Percentiles rank a stretch among this genome's conserved stretches.
phyloP scores from a whole-genome alignment of 2,329 filamentous ascomycete species.

The Colletotrichum viniferum region DNA sequence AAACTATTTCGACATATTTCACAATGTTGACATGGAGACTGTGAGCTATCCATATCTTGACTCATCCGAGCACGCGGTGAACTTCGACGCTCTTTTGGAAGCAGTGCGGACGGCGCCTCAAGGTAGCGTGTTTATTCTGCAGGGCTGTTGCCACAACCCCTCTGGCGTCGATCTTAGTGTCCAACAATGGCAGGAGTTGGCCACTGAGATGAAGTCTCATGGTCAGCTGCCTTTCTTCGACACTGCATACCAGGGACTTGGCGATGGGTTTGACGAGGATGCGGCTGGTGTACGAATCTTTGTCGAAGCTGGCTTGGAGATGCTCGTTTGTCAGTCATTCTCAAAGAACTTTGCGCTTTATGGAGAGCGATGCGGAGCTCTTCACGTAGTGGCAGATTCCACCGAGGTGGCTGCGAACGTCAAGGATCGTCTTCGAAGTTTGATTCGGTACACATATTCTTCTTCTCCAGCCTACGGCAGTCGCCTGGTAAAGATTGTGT shows the following conservation, averaged over 20 bases:
- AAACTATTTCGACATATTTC: constrained; percentile 36
- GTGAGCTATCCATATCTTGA: constrained; percentile 35
- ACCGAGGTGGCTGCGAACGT: neutral
- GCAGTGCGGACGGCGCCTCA: constrained; percentile 27
- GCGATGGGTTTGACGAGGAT: constrained; percentile 35
- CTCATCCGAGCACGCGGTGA: constrained; percentile 24
- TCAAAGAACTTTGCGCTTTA: constrained; percentile 44
- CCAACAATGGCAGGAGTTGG: constrained; percentile 34
- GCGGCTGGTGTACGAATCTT: constrained; percentile 32
- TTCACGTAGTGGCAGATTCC: constrained; percentile 12
- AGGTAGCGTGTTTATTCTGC: constrained; percentile 37
- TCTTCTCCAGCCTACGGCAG: constrained; percentile 1
- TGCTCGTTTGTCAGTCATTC: constrained; percentile 39
- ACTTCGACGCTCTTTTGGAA: constrained; percentile 29
- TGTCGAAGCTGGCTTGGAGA: constrained; percentile 29
- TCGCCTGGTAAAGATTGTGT: constrained; percentile 2
- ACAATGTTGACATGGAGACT: constrained; percentile 31
- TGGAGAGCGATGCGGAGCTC: constrained; percentile 36
- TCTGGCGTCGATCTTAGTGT: constrained; percentile 35
- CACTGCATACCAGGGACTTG: constrained; percentile 41
- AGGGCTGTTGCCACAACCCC: constrained; percentile 42
- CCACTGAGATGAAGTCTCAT: constrained; percentile 23
- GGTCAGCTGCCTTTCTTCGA: constrained; percentile 37
- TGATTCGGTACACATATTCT: constrained; percentile 7
- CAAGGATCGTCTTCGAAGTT: constrained; percentile 7